Conservation (phyloP, 169 alveolate genomes). For the Cystoisospora suis region DNA sequence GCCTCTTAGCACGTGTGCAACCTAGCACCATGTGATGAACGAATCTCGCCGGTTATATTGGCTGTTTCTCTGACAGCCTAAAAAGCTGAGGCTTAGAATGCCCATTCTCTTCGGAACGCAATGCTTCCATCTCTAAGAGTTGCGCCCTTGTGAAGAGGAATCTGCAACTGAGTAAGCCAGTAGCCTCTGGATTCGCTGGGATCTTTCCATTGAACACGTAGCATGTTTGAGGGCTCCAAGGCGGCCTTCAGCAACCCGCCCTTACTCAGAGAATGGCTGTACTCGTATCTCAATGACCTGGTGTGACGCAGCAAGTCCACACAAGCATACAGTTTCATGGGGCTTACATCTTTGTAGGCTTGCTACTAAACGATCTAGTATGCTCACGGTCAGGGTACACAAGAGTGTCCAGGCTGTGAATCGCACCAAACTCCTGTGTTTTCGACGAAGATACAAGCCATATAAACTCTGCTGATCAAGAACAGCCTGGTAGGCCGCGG, state of each 20-base stretch:
- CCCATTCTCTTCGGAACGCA: conserved; percentile 18
- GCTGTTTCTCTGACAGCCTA: no score
- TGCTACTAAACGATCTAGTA: no score
- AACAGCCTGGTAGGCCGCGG: no score
- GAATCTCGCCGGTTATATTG: no score
- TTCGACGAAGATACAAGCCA: no score
- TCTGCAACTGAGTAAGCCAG: conserved; percentile 2
- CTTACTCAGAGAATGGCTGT: neutral
- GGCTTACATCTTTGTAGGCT: no score
- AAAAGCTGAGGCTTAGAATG: neutral
- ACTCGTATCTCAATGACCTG: conserved; percentile 12
- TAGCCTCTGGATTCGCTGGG: conserved; percentile 9
- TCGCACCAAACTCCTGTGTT: no score
- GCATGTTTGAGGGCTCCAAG: neutral
- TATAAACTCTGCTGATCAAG: no score
- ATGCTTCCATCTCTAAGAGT: neutral
- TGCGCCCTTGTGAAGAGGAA: conserved; percentile 3
- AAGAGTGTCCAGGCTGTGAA: no score
- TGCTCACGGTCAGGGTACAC: no score
- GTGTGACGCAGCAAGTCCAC: neutral
- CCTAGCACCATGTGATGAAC: no score
- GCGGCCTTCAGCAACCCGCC: conserved; percentile 6
- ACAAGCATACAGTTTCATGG: neutral
- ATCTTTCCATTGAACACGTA: conserved; percentile 6
- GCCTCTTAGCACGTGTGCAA: no score